Evolutionary conservation across 2,329 filamentous ascomycete species (phyloP), one percentile per base, ranked within the genome.

Genomic region (Biscogniauxia sp.): DNA sequence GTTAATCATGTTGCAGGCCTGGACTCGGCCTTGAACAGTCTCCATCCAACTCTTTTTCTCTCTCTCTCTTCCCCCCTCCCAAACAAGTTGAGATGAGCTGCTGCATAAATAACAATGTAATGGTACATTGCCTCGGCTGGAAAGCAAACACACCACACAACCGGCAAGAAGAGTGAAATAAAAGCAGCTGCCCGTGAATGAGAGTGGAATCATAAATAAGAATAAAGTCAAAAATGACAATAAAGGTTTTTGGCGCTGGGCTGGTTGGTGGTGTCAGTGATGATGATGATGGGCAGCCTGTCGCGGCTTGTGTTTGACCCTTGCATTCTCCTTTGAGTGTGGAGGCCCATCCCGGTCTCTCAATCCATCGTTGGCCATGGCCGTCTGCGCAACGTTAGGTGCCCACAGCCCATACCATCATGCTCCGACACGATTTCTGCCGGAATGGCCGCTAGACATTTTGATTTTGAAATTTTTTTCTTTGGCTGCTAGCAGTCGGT

Each of bases 311-410:
- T 59, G 63, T 58, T 55, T 64, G 67, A 70, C 64, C 69, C 69
- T 64, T 69, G 69, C 61, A 70, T 65, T 67, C 60, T 60, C 60
- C 64, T 65, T 66, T 68, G 37, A 57, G 57, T 68, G 65, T 68
- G 65, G 69, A 63, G 65, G 66, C 65, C 58, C 62, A 67, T 67
- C 64, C 66, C 65, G 62, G 67, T 67, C 64, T 60, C 37, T 65
- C 63, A 65, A 65, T 66, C 66, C 66, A 65, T 68, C 61, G 66
- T 65, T 70, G 60, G 65, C 57, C 59, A 62, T 51, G 61, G 62
- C 64, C 64, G 62, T 68, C 66, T 71, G 66, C 68, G 63, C 65
- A 63, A 67, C 66, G 61, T 63, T 67, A 56, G 62, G 55, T 63
- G 54, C 58, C 63, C 37, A 45, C 37, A 45, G 37, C 37, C 37